phyloP scores from a whole-genome alignment of 352 stramenopile genomes.

The Pythium oligandrum region DNA sequence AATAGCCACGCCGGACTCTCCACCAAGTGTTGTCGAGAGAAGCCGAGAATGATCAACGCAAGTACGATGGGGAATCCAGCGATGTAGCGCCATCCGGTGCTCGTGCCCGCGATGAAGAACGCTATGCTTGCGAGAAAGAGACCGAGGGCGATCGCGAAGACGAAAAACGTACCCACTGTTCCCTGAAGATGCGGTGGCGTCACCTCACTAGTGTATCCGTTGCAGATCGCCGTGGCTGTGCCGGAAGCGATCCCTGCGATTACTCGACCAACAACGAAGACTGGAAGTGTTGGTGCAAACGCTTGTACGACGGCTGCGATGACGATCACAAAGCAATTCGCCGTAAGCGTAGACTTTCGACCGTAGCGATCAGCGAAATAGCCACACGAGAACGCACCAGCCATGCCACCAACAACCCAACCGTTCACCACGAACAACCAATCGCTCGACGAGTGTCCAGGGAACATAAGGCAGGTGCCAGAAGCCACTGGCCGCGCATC shows the following conservation, averaged over 20 bases:
- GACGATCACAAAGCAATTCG: constrained; percentile 31
- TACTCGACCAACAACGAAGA: constrained; percentile 34
- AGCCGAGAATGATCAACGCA: constrained; percentile 20
- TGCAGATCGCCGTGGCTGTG: constrained; percentile 27
- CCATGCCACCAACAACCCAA: constrained; percentile 32
- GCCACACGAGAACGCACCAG: constrained; percentile 26
- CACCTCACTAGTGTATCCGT: constrained; percentile 31
- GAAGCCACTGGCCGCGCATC: constrained; percentile 14
- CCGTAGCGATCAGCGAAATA: constrained; percentile 30
- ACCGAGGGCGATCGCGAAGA: constrained; percentile 22
- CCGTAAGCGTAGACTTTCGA: constrained; percentile 24
- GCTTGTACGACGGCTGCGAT: constrained; percentile 27
- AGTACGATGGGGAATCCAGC: constrained; percentile 30
- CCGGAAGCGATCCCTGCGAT: constrained; percentile 33
- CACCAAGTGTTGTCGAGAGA: constrained; percentile 19
- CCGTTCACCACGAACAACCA: constrained; percentile 34
- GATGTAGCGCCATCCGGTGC: constrained; percentile 32
- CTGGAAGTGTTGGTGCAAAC: constrained; percentile 28
- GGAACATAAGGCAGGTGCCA: constrained; percentile 33
- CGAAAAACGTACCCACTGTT: constrained; percentile 32
- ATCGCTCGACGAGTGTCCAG: constrained; percentile 27
- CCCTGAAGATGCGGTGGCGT: constrained; percentile 23
- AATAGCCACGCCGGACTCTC: constrained; percentile 33
- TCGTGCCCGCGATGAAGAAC: constrained; percentile 29
- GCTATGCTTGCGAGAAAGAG: constrained; percentile 22